Evolutionary conservation across 2,329 filamentous ascomycete genomes (phyloP).

Genomic region (Cladophialophora exuberans): DNA sequence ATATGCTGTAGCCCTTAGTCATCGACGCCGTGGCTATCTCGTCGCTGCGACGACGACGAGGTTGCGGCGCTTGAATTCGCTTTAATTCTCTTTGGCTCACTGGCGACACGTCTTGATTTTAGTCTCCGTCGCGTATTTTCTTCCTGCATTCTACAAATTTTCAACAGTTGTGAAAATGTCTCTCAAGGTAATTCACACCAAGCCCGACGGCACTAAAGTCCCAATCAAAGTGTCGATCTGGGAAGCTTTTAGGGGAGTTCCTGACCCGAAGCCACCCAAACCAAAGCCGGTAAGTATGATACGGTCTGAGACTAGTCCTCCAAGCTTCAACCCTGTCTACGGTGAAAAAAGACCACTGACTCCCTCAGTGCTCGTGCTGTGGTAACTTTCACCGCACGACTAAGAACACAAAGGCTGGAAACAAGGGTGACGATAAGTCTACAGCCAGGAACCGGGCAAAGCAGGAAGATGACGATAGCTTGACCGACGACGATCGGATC

Average conservation of each 20-base stretch:
- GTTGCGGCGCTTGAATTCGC: too few species aligned
- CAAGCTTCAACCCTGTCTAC: neutral
- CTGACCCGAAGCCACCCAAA: conserved; percentile 25
- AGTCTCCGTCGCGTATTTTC: too few species aligned
- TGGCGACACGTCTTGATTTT: too few species aligned
- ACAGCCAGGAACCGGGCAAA: conserved; percentile 1
- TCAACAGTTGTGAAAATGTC: conserved; percentile 24
- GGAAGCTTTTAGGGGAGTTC: conserved; percentile 31
- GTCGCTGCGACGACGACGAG: too few species aligned
- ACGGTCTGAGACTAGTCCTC: neutral
- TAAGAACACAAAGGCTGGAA: conserved; percentile 4
- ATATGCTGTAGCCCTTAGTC: too few species aligned
- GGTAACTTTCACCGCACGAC: conserved; percentile 17
- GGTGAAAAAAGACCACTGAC: neutral
- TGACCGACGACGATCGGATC: conserved; percentile 32
- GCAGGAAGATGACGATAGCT: conserved; percentile 4
- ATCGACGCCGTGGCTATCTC: too few species aligned
- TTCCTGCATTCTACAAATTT: neutral
- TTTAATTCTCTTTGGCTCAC: too few species aligned
- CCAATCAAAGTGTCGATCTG: conserved; percentile 32
- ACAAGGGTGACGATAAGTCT: conserved; percentile 4
- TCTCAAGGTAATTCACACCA: conserved; percentile 27
- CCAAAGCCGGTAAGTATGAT: conserved; percentile 14
- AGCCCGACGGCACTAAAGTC: conserved; percentile 23
- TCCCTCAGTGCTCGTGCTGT: conserved; percentile 27